Evolutionary conservation across 257 asterid species (phyloP), one percentile per base, ranked within the genome.

Genomic region (Ajuga chamaepitys): DNA sequence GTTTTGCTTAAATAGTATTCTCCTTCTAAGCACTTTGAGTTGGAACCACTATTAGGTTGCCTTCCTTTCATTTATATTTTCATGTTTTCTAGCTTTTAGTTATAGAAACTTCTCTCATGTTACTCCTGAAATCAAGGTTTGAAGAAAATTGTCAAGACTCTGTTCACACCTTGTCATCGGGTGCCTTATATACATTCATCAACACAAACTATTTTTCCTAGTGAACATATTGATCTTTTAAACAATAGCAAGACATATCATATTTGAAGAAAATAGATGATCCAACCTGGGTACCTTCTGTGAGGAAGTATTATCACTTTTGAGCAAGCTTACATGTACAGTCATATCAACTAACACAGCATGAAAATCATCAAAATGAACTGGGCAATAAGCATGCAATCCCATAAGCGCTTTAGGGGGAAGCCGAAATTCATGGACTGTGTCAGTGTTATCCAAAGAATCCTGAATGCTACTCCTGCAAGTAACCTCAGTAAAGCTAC

Each of bases 391-490:
- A 59, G 95, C 77, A 70, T 91, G 98, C 72, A 83, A 68, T 44
- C 96, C 98, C 67, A 86, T 53, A 77, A 91, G 98, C 45, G 95
- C 88, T 76, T 76, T 85, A 59, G 96, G 77, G 64, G 95, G 87
- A 66, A 91, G 82, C 56, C 96, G 88, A 68, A 91, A 91, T 77
- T 88, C 96, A 80, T 91, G 98, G 71, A 85, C 80, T 16, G 98
- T 92, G 45, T 87, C 96, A 76, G 83, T 81, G 61, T 76, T 70
- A 75, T 79, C 89, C 81, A 88, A 69, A 50, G 81, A 85, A 67
- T 80, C 87, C 71, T 72, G 88, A 74, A 85, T 74, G 75, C 77
- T 64, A 75, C 72, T 72, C 83, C 96, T 88, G 70, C 42, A 48
- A 65, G 58, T 41, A 56, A 30, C 37, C n/a, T 25, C 55, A 38